Evolutionary conservation across 164 flowering plant genomes (phyloP), one percentile per base, ranked within the genome.

Genomic region (Pachysandra terminalis): DNA sequence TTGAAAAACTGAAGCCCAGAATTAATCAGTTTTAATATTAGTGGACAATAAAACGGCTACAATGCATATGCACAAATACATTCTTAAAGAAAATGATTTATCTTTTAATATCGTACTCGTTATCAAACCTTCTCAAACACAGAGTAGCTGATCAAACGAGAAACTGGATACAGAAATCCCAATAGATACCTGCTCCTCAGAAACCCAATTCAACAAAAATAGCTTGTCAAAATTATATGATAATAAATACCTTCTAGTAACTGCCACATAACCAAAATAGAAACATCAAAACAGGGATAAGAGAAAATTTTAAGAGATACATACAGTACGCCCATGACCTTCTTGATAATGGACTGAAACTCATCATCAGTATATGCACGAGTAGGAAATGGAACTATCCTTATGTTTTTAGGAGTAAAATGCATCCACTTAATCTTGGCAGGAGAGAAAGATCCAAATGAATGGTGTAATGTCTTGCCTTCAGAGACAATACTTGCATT

Each of bases 341-440:
- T 85, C 83, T 95, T 95, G 67, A 89, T 73, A 59, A 95, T 95
- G 37, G 87, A 89, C 76, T 95, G 99, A 74, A 95, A 95, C 81
- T 92, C 95, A 73, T 95, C 97, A 74, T 95, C 98, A 57, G 96
- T 90, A 77, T 92, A 95, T 69, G 84, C 90, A 72, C 95, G 90
- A 77, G 98, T 95, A 52, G 99, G 99, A 84, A 95, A 95, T 28
- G 99, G 99, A 64, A 81, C 99, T 13, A 95, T 85, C 74, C 95
- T 80, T 75, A 92, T 92, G 61, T 74, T 86, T 61, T 96, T 83
- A 72, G 97, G 97, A 71, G 72, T 83, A 68, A 80, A 87, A 28
- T 73, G 72, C 59, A 58, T 86, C 93, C 91, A 87, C 0, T 83
- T 78, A 26, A 66, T 66, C 61, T 73, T 69, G 21, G 66, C 70